Evolutionary conservation across 2,329 filamentous ascomycete species (phyloP).

Genomic region (Aureobasidium sp.): DNA sequence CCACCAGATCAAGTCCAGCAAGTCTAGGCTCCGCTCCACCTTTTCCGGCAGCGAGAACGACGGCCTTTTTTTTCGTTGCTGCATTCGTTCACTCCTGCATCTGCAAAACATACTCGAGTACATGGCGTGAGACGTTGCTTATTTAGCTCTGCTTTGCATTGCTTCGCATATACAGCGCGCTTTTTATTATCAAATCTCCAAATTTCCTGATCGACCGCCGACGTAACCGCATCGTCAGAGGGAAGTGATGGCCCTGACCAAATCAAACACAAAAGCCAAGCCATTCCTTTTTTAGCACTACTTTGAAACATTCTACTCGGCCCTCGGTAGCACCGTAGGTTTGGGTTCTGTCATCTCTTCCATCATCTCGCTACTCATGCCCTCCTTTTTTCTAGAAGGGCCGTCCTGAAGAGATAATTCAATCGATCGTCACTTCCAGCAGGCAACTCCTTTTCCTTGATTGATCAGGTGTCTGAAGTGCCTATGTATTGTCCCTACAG

Average conservation of each 20-base stretch:
- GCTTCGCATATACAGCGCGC: neutral
- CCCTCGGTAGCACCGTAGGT: slow-evolving; percentile 3
- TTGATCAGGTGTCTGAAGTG: neutral
- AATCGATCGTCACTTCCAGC: neutral
- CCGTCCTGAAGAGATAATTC: neutral
- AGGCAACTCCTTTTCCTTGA: neutral
- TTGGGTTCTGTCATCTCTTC: neutral
- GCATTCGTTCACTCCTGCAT: neutral
- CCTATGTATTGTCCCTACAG: neutral
- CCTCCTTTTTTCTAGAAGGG: neutral
- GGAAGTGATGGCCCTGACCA: neutral
- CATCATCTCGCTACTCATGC: neutral
- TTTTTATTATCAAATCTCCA: neutral
- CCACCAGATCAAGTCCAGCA: slow-evolving; percentile 11
- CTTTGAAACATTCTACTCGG: slow-evolving; percentile 2
- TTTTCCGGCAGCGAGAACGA: neutral
- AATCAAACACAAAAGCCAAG: slow-evolving; percentile 13
- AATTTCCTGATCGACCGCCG: neutral
- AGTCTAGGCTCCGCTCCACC: neutral
- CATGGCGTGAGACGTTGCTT: neutral
- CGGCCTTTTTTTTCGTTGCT: neutral
- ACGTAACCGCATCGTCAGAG: neutral
- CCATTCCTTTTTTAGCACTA: slow-evolving; percentile 8
- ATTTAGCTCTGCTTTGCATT: neutral
- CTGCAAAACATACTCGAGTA: neutral